Conservation (phyloP, 2,329 filamentous ascomycete species). For the Xylariaceae sp. region DNA sequence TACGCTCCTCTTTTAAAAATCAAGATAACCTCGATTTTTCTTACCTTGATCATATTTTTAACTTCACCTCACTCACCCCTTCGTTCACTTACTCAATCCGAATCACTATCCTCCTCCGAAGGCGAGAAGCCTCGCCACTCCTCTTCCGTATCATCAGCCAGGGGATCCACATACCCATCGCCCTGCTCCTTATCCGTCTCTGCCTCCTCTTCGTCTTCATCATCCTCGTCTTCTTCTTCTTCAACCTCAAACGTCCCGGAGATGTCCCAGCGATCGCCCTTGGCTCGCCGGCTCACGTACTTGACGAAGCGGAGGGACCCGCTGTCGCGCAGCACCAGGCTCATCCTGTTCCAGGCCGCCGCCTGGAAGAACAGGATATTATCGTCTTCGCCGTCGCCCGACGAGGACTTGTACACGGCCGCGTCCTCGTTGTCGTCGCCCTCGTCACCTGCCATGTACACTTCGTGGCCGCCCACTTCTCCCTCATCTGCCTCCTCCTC, state of each 20-base stretch:
- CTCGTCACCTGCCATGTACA: constrained; percentile 90
- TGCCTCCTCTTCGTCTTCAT: constrained; percentile 34
- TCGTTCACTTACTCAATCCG: constrained; percentile 21
- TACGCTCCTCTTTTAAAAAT: constrained; percentile 5
- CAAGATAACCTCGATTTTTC: too few species aligned
- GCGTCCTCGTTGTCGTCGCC: constrained; percentile 63
- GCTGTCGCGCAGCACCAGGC: constrained; percentile 80
- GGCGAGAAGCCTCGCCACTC: constrained; percentile 54
- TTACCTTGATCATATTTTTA: too few species aligned
- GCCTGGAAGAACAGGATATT: constrained; percentile 61
- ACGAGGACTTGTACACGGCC: constrained; percentile 81
- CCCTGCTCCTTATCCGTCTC: too few species aligned
- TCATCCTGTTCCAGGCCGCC: constrained; percentile 81
- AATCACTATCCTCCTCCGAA: constrained; percentile 23
- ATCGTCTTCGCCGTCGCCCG: constrained; percentile 70
- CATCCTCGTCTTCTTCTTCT: constrained; percentile 42
- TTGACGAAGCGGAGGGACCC: constrained; percentile 91
- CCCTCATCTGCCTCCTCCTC: constrained; percentile 35
- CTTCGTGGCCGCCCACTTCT: constrained; percentile 71
- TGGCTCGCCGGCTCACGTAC: constrained; percentile 78
- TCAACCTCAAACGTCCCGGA: constrained; percentile 71
- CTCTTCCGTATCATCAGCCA: constrained; percentile 44
- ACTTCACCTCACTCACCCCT: too few species aligned
- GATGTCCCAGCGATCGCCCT: constrained; percentile 90
- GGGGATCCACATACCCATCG: constrained; percentile 31